Evolutionary conservation across 345 rosid genomes (phyloP).

Genomic region (Sisymbrium altissimum): DNA sequence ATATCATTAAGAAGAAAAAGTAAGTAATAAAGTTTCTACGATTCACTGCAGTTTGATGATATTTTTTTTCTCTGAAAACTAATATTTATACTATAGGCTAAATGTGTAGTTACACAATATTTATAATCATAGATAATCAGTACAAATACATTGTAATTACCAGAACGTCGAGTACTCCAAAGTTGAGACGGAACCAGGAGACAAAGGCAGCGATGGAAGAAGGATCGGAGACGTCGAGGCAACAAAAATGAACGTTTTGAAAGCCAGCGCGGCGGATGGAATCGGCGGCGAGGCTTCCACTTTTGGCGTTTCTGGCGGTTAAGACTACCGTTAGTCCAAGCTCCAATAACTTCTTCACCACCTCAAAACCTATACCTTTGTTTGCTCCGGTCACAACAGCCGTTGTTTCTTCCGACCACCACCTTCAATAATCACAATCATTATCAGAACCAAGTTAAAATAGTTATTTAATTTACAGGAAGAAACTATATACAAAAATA

Average conservation of each 20-base stretch:
- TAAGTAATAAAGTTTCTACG: no score
- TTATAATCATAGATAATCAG: neutral
- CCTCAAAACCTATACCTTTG: slow-evolving; percentile 76
- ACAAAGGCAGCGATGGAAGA: slow-evolving; percentile 57
- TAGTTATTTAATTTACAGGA: no score
- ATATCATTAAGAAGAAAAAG: no score
- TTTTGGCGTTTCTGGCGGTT: slow-evolving; percentile 66
- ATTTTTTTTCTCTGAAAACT: no score
- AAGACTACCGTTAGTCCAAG: slow-evolving; percentile 62
- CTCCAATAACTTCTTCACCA: slow-evolving; percentile 63
- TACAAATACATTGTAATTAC: neutral
- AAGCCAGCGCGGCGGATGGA: slow-evolving; percentile 44
- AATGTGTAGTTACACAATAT: no score
- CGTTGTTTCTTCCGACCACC: slow-evolving; percentile 74
- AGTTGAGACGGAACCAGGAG: slow-evolving; percentile 40
- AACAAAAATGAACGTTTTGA: slow-evolving; percentile 37
- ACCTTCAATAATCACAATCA: slow-evolving; percentile 34
- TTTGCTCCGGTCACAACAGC: slow-evolving; percentile 87
- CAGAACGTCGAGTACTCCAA: slow-evolving; percentile 49
- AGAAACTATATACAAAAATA: neutral
- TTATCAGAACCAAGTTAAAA: neutral
- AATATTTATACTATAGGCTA: no score
- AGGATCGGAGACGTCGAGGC: slow-evolving; percentile 61
- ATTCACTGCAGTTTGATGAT: no score
- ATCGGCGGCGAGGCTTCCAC: slow-evolving; percentile 53